Conservation (phyloP, 257 asterid genomes). For the Solanum peruvianum region DNA sequence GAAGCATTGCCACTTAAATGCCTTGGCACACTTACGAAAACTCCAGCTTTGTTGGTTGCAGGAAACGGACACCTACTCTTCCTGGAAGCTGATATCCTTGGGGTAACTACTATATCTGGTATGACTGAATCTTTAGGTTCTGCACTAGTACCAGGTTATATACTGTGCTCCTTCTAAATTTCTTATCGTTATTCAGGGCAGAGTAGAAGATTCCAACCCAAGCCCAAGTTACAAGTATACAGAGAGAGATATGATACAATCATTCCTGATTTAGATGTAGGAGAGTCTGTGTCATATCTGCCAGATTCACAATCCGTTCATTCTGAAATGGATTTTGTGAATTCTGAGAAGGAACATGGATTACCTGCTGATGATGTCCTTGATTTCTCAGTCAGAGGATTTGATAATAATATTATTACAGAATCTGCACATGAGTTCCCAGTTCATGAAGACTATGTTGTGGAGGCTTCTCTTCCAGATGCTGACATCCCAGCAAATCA, state of each 20-base stretch:
- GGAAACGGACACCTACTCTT: slow-evolving; percentile 26
- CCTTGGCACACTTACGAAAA: neutral
- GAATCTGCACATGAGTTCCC: slow-evolving; percentile 30
- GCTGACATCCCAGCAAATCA: slow-evolving; percentile 12
- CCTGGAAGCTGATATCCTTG: slow-evolving; percentile 27
- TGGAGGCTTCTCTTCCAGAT: slow-evolving; percentile 23
- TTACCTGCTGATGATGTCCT: slow-evolving; percentile 24
- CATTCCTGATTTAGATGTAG: slow-evolving; percentile 3
- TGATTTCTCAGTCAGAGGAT: slow-evolving; percentile 42
- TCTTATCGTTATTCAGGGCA: slow-evolving; percentile 24
- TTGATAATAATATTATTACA: slow-evolving; percentile 14
- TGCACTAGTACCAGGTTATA: neutral
- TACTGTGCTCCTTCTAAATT: neutral
- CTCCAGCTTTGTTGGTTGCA: slow-evolving; percentile 17
- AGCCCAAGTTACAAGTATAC: slow-evolving; percentile 29
- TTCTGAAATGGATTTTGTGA: slow-evolving; percentile 21
- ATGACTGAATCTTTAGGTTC: slow-evolving; percentile 3
- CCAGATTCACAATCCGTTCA: slow-evolving; percentile 13
- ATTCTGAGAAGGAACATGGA: slow-evolving; percentile 19
- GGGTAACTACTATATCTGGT: slow-evolving; percentile 36
- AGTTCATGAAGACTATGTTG: slow-evolving; percentile 26
- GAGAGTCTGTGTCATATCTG: slow-evolving; percentile 10
- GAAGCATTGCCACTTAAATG: neutral
- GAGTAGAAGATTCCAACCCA: slow-evolving; percentile 38
- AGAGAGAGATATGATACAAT: slow-evolving; percentile 8